These are phyloP conservation scores for Sporisorium reilianum DNA, from an alignment of 1,284 basidiomycete species.

Conservation along the genomic window DNA sequence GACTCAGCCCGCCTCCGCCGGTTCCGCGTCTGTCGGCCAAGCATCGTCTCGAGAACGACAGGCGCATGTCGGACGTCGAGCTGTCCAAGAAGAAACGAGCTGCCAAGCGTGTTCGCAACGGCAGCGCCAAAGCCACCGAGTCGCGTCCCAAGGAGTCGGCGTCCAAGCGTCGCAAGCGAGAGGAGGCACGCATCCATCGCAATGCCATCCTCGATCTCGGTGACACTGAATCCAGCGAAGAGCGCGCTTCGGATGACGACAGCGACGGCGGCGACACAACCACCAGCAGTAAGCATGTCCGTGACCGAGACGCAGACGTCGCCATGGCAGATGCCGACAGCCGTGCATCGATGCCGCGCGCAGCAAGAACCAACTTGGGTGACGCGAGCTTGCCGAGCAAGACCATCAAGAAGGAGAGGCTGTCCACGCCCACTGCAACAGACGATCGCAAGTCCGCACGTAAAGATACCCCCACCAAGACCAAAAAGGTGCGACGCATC, in stretches of 20 bases:
- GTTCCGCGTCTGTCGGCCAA: constrained; percentile 31
- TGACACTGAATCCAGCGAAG: constrained; percentile 51
- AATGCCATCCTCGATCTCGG: constrained; percentile 44
- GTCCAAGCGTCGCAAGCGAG: constrained; percentile 35
- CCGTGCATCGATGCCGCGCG: constrained; percentile 24
- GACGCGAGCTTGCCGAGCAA: constrained; percentile 1
- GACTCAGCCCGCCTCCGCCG: constrained; percentile 32
- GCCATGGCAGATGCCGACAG: constrained; percentile 19
- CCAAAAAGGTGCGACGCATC: constrained; percentile 42
- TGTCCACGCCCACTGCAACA: constrained; percentile 5
- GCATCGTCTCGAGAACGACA: constrained; percentile 31
- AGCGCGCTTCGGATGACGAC: constrained; percentile 20
- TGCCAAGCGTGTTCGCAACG: constrained; percentile 22
- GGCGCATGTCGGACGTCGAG: constrained; percentile 33
- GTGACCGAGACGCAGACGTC: constrained; percentile 15
- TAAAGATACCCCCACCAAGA: constrained; percentile 31
- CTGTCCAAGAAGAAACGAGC: constrained; percentile 42
- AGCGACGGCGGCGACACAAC: neutral
- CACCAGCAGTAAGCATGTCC: constrained; percentile 7
- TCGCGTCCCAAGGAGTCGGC: constrained; percentile 30
- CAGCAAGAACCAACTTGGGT: constrained; percentile 4
- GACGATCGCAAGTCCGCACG: constrained; percentile 23
- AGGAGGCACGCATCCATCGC: constrained; percentile 44
- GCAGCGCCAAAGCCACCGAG: constrained; percentile 11
- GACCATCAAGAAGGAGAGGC: constrained; percentile 29